Conservation (phyloP, 1,284 basidiomycete species). For the Ganoderma boninense region DNA sequence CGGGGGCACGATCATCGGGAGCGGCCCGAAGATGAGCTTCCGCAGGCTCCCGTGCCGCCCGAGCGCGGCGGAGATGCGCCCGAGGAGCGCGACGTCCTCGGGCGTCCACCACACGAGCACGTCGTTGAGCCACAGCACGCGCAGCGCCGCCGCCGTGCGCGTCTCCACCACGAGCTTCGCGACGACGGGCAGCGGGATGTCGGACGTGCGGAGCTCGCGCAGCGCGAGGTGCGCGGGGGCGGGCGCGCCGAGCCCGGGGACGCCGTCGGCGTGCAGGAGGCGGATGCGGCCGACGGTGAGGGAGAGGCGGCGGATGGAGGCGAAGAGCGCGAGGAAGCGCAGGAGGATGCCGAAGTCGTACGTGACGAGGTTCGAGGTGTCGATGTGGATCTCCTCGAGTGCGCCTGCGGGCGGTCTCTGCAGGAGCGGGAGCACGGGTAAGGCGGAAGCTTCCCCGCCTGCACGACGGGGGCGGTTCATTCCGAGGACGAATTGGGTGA, state of each 20-base stretch:
- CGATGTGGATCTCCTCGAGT: constrained; percentile 14
- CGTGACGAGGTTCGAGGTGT: constrained; percentile 8
- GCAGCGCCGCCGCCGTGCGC: constrained; percentile 10
- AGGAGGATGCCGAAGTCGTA: constrained; percentile 6
- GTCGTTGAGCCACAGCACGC: constrained; percentile 18
- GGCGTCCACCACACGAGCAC: constrained; percentile 9
- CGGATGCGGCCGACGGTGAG: constrained; percentile 11
- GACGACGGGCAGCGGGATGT: constrained; percentile 11
- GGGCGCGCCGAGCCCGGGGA: neutral
- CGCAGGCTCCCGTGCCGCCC: neutral
- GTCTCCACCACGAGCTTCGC: constrained; percentile 3
- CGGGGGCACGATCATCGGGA: constrained; percentile 9
- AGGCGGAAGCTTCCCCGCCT: too few species aligned
- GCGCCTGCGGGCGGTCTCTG: neutral
- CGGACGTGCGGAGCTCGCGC: constrained; percentile 9
- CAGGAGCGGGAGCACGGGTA: neutral
- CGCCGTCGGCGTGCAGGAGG: neutral
- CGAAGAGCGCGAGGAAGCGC: constrained; percentile 14
- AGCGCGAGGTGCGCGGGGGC: constrained; percentile 9
- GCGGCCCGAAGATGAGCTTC: constrained; percentile 9
- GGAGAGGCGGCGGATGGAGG: constrained; percentile 6
- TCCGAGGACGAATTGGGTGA: constrained; percentile 2
- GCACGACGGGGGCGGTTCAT: neutral
- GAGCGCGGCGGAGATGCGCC: neutral
- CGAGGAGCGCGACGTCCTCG: constrained; percentile 6